Base-by-base conservation (phyloP, 768 basidiomycete species). In the Boletus fagicola region DNA sequence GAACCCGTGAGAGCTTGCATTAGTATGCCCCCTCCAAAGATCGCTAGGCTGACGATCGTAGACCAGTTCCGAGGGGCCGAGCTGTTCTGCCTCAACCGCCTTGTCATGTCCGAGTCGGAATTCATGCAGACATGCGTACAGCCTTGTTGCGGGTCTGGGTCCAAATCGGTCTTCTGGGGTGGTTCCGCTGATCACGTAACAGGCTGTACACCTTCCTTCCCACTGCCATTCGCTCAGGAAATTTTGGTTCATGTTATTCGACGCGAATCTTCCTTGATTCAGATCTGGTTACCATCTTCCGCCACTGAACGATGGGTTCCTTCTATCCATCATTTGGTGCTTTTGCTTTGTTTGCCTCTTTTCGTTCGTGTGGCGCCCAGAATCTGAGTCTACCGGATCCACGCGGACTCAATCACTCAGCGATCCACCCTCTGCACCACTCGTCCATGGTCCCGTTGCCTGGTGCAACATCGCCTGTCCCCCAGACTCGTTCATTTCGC, bases 131-230 rank as follows among this genome's bases (percentile, higher is more conserved):
- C 52, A 39, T 28, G 53, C 18, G n/a, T 51, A 33, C 42, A 39
- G 45, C 43, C 36, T 35, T 50, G 36, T 49, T 51, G 43, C 13
- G 43, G 48, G 59, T 51, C 44, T 51, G 43, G 42, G 36, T 42
- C 61, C 65, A 57, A 62, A 54, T 60, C 33, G 43, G 62, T 63
- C 52, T 49, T 49, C 47, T 60, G 51, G 49, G 62, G 65, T 58
- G 58, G 61, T 69, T 57, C 70, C 62, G 62, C 53, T 57, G 60
- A 60, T 72, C 61, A 72, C 70, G 70, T 72, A 73, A 72, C 63
- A 45, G 56, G 58, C 56, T 62, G 59, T 58, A 54, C 58, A 54
- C 53, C 48, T 55, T 60, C 55, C 57, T 57, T 65, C 56, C 54
- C 60, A 62, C 63, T 44, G 59, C 59, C 59, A 50, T 66, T 62